Base-by-base conservation (phyloP, 2,329 filamentous ascomycete genomes). In the Penicillium polonicum region DNA sequence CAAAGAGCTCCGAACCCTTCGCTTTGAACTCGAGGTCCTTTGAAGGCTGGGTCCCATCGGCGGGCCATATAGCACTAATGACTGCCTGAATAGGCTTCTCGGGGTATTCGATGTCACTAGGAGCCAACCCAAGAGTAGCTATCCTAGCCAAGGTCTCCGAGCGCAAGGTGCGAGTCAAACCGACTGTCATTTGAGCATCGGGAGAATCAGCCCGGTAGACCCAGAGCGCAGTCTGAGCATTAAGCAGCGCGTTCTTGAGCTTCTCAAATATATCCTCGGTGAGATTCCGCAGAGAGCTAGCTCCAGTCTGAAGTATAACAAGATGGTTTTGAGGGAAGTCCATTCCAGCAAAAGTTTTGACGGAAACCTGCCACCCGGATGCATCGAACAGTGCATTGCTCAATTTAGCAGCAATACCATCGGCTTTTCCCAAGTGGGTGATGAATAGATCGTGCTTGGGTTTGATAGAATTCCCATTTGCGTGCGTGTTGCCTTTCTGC, bases 131-230 rank as follows among this genome's bases (percentile, higher is more conserved):
- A 9, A 70, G 57, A 3, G 65, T 69, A 4, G 64, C 63, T 23
- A 66, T 57, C 39, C 61, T 66, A 27, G 65, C 62, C 50, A 65
- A 29, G 0, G 62, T 64, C 50, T 70, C 68, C 1, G 68, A 70
- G 17, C 68, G 65, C 19, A 70, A 46, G 44, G 61, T 68, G 15
- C 68, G 60, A 12, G 65, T 60, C 9, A 70, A 43, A 9, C 68
- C 68, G n/a, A 70, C 61, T n/a, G 59, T 64, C 68, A 70, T 70
- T 33, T 68, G 65, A 15, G 64, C 56, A 52, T 70, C 68, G 9
- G 67, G 66, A 23, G 38, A 60, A 19, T 63, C 58, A 15, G 57
- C 50, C 6, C 57, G 58, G 36, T 68, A 68, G 10, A 70, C 66
- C 68, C 68, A 70, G 13, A 70, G 60, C 4, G 67, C 46, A 23